A percentile compares a stretch with the other conserved stretches of the same genome.
These are phyloP conservation scores for Tuctoria greenei DNA, from an alignment of 176 grass and related monocot species.

Conservation along the genomic window DNA sequence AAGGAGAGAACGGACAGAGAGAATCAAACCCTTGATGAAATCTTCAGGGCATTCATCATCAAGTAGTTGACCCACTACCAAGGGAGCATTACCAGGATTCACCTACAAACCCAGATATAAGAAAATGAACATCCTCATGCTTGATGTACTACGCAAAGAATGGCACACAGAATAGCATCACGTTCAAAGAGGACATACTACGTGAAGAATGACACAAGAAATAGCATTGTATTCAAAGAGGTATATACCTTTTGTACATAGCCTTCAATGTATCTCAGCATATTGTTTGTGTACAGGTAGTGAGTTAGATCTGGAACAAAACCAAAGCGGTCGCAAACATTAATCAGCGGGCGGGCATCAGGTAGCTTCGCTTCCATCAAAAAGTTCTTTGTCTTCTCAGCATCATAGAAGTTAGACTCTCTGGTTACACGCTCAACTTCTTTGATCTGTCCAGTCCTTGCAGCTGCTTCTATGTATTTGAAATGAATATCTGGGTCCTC, in stretches of 20 bases:
- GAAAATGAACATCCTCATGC: conserved; percentile 6
- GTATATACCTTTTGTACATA: conserved; percentile 92
- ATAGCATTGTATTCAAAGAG: background rate
- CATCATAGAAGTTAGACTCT: conserved; percentile 97
- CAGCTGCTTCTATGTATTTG: conserved; percentile 96
- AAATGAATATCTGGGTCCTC: conserved; percentile 97
- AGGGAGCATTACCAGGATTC: conserved; percentile 88
- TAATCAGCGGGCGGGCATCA: conserved; percentile 88
- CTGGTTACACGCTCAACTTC: conserved; percentile 99
- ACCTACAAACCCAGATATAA: conserved; percentile 48
- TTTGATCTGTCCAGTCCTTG: conserved; percentile 93
- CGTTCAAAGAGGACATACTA: no score
- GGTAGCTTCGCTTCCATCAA: conserved; percentile 98
- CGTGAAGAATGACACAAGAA: conserved; percentile 2
- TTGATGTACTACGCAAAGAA: background rate
- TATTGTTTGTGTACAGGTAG: conserved; percentile 90
- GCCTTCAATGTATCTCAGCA: conserved; percentile 98
- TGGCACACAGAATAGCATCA: background rate
- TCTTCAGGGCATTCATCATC: conserved; percentile 99
- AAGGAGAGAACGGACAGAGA: conserved; percentile 89
- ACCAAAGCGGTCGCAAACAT: conserved; percentile 96
- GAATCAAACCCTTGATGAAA: conserved; percentile 97
- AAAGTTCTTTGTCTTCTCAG: conserved; percentile 97
- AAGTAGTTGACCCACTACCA: conserved; percentile 87
- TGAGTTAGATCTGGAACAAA: conserved; percentile 96